Base-by-base conservation (phyloP, 345 rosid genomes). In the Atalantia buxifolia region DNA sequence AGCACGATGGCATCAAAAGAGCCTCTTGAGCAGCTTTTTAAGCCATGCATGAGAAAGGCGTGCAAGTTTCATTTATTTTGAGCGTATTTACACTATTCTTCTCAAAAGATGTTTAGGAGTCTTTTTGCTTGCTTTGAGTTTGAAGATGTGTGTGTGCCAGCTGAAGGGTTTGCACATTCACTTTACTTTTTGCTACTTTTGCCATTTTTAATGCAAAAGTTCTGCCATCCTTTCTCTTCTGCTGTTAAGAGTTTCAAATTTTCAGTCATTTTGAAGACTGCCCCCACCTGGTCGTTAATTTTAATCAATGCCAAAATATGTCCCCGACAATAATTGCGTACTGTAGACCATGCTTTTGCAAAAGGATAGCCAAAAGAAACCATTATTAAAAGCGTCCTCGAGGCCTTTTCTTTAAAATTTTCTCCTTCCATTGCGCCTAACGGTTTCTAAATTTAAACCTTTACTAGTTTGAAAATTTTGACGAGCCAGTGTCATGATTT, bases 171-270 rank as follows among this genome's bases (percentile, higher is more conserved):
- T n/a, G 61, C 38, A 56, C 64, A 27, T 42, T 1, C 55, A 31
- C 65, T 64, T 57, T 62, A 27, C 56, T 64, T 57, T 57, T 35
- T 33, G 36, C 36, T 50, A 27, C 79, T 81, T 81, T 66, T 66
- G 10, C 83, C 59, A 27, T 57, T 72, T 66, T 72, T 66, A 66
- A 66, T n/a, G 42, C 35, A 59, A 72, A 81, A 71, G 40, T 48
- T 30, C 35, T 9, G 31, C 18, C 30, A 7, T 9, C 50, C 21
- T 64, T 62, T 59, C 70, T 42, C 40, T n/a, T n/a, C 61, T 10
- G 45, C 33, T 12, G 6, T 25, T 35, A 4, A 2, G 6, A 60
- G 24, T 59, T 68, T 40, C 7, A 69, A 38, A 24, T 24, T 13
- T 24, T 13, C 5, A 13, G 30, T 40, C 30, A 36, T 36, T 36